Base-by-base conservation (phyloP, 2,329 filamentous ascomycete genomes). In the Zarea fungicola region DNA sequence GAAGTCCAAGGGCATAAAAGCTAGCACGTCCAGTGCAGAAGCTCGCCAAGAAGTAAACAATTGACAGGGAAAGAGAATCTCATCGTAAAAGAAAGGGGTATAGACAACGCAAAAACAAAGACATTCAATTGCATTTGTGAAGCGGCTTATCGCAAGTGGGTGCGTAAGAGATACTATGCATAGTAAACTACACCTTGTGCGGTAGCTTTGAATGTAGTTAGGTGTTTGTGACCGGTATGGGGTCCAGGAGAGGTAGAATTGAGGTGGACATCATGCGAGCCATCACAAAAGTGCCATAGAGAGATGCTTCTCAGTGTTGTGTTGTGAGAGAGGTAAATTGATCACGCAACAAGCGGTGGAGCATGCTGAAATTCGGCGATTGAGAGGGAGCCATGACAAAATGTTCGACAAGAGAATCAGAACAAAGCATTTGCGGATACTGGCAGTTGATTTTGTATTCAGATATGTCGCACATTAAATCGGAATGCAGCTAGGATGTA, bases 41-140 rank as follows among this genome's bases (percentile, higher is more conserved):
- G 19, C 19, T 31, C 32, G 29, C 45, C 45, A 28, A 35, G 22
- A 48, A 42, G 34, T 6, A 22, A 36, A 29, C 36, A 37, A 26
- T 10, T 22, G 23, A 43, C 32, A 44, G 34, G 22, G 21, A 37
- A 49, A 42, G n/a, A 28, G 28, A 35, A 42, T 26, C 29, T 44
- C 25, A 21, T 49, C 41, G 19, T 49, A 40, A 49, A 14, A 31
- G 41, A 43, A 49, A 40, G 21, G 47, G 48, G 48, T 49, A 49
- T 49, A 49, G 48, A 43, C 48, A 49, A 37, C 26, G 40, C 28
- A 49, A 44, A 42, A 49, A 47, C 29, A 48, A 40, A 41, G 45
- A 41, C 36, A 41, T 29, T 42, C 28, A 42, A 28, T 26, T 42
- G 45, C 28, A 49, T 44, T n/a, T n/a, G 34, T 44, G 40, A 43